Percentiles rank a stretch among this genome's conserved stretches.
phyloP scores from a whole-genome alignment of 495 filamentous ascomycete species.

The Podospora conica region DNA sequence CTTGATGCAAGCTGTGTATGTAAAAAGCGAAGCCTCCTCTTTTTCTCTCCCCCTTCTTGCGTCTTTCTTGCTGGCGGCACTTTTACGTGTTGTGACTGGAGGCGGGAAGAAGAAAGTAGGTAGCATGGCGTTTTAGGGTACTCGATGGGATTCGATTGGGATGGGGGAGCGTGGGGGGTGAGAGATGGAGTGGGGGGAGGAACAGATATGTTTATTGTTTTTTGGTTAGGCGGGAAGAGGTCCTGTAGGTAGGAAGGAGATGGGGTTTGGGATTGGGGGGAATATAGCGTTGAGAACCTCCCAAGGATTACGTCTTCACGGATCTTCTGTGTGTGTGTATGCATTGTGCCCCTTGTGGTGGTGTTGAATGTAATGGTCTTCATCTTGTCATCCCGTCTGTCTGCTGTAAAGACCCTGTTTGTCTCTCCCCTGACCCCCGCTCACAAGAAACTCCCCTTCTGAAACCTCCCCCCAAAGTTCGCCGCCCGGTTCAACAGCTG shows the following conservation, averaged over 20 bases:
- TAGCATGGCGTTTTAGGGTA: not conserved
- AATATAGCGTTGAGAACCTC: not conserved
- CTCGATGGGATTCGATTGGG: not conserved
- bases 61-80: not conserved
- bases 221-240: not conserved
- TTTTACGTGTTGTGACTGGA: not conserved
- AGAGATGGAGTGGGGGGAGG: not conserved
- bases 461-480: constrained; percentile 78
- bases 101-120: not conserved
- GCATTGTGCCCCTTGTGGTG: not conserved
- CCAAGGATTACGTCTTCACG: not conserved
- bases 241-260: too few relatives aligned
- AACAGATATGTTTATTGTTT: not conserved
- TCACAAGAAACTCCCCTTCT: constrained; percentile 69
- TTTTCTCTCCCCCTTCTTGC: too few relatives aligned
- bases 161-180: not conserved
- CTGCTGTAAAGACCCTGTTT: not conserved
- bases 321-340: not conserved
- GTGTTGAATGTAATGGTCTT: not conserved
- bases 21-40: not conserved
- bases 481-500: constrained; percentile 76
- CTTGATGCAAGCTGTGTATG: not conserved
- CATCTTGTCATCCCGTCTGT: too few relatives aligned
- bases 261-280: not conserved
- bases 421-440: not conserved